Base-by-base conservation (phyloP, 2,329 filamentous ascomycete genomes). In the Berkeleyomyces basicola region DNA sequence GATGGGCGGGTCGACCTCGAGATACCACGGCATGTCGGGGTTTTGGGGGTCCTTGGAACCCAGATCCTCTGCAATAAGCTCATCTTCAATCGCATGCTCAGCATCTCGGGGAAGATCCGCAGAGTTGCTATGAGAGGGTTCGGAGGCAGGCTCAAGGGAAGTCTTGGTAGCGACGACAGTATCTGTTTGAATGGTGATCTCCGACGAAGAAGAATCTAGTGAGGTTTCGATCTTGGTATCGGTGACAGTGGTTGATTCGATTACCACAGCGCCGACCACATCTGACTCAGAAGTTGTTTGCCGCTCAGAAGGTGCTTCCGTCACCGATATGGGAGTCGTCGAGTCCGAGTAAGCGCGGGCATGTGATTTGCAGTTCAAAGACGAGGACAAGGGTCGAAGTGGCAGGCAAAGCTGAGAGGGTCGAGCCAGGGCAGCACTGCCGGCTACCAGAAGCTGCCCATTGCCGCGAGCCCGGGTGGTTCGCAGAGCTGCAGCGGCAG, bases 1-100 rank as follows among this genome's bases (percentile, higher is more conserved):
- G 42, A 75, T 73, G 0, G 81, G 80, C 1, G 80, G 75, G 49
- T 88, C 81, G 67, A 88, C 83, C 70, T 93, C 84, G 37, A 95
- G 82, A 72, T 96, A 97, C 93, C 93, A 97, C 4, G 88, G 88
- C 6, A 83, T 72, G 10, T 71, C 62, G 3, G 73, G 68, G 6
- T 72, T 67, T 4, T 71, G 61, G 1, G 55, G 9, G 31, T 36
- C 7, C 10, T 66, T 64, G 10, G 64, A 63, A 5, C 58, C 40
- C 33, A 37, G 51, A 14, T 72, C 69, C n/a, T 67, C 63, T 11
- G 58, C 44, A 10, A 23, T 14, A 0, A 51, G 61, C 36, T 49
- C 59, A n/a, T 66, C 47, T 16, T 68, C 64, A 16, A 58, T 40
- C 0, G 59, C 60, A 37, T 61, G 59, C 16, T 67, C 65, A 40